A percentile compares a stretch with the other conserved stretches of the same genome.
phyloP scores from a whole-genome alignment of 768 basidiomycete genomes.

The Chlorophyllum brunneum region DNA sequence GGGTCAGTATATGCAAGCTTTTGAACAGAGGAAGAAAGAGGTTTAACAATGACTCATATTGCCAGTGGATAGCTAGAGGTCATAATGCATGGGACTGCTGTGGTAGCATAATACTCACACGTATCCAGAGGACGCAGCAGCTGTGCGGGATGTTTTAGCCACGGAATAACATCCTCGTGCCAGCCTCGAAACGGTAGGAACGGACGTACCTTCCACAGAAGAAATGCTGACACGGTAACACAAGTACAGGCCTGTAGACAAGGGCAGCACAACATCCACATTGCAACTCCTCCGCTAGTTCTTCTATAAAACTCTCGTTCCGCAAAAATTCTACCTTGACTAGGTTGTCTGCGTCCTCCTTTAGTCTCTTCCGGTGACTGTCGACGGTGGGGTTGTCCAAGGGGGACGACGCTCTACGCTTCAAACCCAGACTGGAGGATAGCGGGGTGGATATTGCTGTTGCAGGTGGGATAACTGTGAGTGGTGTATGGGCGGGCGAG shows the following conservation, averaged over 20 bases:
- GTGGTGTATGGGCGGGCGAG: neutral
- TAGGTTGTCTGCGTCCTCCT: conserved; percentile 32
- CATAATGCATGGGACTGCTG: neutral
- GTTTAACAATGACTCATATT: neutral
- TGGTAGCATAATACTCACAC: conserved; percentile 46
- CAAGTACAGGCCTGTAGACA: conserved; percentile 77
- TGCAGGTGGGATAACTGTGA: conserved; percentile 10
- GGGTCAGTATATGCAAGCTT: conserved; percentile 11
- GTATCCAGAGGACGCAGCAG: conserved; percentile 81
- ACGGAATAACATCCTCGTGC: conserved; percentile 6
- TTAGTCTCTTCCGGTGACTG: conserved; percentile 57
- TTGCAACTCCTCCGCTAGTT: conserved; percentile 70
- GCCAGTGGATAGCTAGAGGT: neutral
- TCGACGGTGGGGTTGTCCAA: conserved; percentile 47
- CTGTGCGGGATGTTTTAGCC: conserved; percentile 30
- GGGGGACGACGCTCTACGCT: conserved; percentile 60
- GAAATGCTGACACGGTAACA: conserved; percentile 85
- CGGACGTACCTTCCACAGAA: conserved; percentile 77
- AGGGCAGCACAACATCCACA: conserved; percentile 85
- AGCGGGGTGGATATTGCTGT: conserved; percentile 8
- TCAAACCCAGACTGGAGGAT: conserved; percentile 28
- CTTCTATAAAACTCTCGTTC: conserved; percentile 43
- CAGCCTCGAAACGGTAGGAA: neutral
- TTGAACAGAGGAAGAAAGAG: neutral
- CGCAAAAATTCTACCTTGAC: neutral